A percentile compares a stretch with the other conserved stretches of the same genome.
Conservation (phyloP, 2,329 filamentous ascomycete genomes). For the Phialemonium atrogriseum region DNA sequence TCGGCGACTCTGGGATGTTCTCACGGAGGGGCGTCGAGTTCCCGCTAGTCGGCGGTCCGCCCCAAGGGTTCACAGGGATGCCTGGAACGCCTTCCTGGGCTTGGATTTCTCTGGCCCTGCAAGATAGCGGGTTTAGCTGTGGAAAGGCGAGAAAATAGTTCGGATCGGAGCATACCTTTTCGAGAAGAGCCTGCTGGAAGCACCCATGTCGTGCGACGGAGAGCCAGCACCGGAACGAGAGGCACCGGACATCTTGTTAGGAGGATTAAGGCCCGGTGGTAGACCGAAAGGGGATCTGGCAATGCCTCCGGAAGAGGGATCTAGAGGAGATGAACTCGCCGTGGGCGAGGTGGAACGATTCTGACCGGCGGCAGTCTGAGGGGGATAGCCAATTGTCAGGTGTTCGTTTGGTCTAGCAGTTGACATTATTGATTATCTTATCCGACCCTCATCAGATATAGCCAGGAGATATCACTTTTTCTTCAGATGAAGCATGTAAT, state of each 20-base stretch:
- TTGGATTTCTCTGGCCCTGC: conserved; percentile 89
- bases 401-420: conserved; percentile 72
- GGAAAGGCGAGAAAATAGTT: conserved; percentile 9
- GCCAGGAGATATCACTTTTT: neutral
- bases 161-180: conserved; percentile 63
- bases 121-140: too few species aligned
- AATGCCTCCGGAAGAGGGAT: conserved; percentile 52
- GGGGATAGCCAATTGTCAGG: conserved; percentile 74
- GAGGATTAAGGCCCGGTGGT: conserved; percentile 51
- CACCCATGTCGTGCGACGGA: conserved; percentile 82
- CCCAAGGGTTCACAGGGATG: conserved; percentile 69
- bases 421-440: conserved; percentile 86
- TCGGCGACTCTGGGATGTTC: conserved; percentile 94
- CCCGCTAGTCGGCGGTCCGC: conserved; percentile 90
- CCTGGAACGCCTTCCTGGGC: conserved; percentile 81
- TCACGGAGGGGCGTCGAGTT: conserved; percentile 94
- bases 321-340: conserved; percentile 73
- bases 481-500: conserved; percentile 4
- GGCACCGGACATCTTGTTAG: conserved; percentile 49
- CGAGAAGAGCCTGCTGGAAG: conserved; percentile 68
- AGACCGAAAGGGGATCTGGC: conserved; percentile 50
- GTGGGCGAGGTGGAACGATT: conserved; percentile 72
- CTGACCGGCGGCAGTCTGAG: conserved; percentile 57
- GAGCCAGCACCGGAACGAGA: conserved; percentile 83
- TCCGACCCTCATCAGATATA: conserved; percentile 40